phyloP scores from a whole-genome alignment of 2,329 filamentous ascomycete species.

The Colletotrichum higginsianum region DNA sequence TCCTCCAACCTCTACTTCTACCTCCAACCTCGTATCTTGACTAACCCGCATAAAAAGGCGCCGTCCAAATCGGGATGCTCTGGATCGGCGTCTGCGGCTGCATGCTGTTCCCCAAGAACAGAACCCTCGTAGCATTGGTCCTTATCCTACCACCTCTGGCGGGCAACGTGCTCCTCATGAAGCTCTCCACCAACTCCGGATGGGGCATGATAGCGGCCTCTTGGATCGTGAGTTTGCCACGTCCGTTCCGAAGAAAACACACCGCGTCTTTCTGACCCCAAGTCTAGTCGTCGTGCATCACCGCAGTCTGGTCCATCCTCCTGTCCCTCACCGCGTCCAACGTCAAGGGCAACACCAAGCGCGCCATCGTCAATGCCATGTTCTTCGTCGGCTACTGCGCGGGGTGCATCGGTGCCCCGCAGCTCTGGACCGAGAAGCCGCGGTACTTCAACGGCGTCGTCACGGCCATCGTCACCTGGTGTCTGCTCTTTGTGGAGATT shows the following conservation, averaged over 20 bases:
- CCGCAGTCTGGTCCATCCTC: conserved; percentile 58
- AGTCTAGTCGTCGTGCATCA: conserved; percentile 58
- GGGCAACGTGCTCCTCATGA: conserved; percentile 60
- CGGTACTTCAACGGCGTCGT: conserved; percentile 63
- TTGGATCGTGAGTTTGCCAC: conserved; percentile 55
- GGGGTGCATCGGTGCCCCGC: conserved; percentile 62
- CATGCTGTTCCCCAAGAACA: conserved; percentile 55
- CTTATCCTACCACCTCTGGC: conserved; percentile 60
- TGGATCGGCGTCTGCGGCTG: conserved; percentile 61
- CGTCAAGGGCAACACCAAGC: conserved; percentile 67
- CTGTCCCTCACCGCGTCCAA: conserved; percentile 63
- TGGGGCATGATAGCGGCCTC: conserved; percentile 65
- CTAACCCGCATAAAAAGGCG: conserved; percentile 49
- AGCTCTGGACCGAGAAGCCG: conserved; percentile 62
- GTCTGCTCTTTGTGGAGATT: conserved; percentile 53
- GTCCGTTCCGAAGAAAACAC: background rate
- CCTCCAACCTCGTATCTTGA: background rate
- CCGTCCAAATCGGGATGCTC: conserved; percentile 60
- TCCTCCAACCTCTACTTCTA: background rate
- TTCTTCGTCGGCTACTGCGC: conserved; percentile 67
- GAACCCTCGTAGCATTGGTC: conserved; percentile 56
- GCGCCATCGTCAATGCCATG: conserved; percentile 60
- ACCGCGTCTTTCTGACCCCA: background rate
- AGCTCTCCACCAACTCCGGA: conserved; percentile 55
- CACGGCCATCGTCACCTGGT: conserved; percentile 60